Evolutionary conservation across 2,329 filamentous ascomycete genomes (phyloP), one percentile per base, ranked within the genome.

Genomic region (Torrubiellomyces zombiae): DNA sequence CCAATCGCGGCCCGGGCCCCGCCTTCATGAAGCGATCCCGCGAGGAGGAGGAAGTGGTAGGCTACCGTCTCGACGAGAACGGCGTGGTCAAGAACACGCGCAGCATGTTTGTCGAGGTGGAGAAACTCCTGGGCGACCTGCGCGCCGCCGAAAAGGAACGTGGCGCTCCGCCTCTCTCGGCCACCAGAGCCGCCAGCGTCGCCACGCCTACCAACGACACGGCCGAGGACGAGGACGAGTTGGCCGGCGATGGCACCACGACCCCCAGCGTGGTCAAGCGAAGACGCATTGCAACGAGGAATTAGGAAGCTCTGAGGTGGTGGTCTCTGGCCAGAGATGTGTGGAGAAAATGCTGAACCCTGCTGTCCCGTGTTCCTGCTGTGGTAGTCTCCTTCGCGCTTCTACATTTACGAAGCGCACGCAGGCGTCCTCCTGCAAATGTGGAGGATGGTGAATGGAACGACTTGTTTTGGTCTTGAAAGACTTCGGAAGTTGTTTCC

Each of bases 21-120:
- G 55, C 61, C 0, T 78, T 83, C 34, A 47, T 67, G 39, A 52
- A 55, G 28, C 41, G 53, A 20, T 41, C 53, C 20, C 42, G 45
- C 38, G 54, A 50, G 21, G 59, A 58, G 32, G 47, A 59, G 35
- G 46, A 56, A 26, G 44, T 60, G 2, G 54, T 68, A 18, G 61
- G 68, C 7, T 78, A 77, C 37, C 67, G 74, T 37, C 60, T 75
- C 9, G 75, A 82, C 35, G 82, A 92, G 48, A 81, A 86, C 18
- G 81, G 78, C 4, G 74, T 94, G 16, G 85, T 93, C 16, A 75
- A 79, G 30, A 82, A 92, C 43, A 83, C 85, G 1, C 63, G 76
- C 28, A 77, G 81, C 47, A 94, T 94, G 83, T 91, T 82, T 40
- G 64, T 77, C 30, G 79, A 86, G 48, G 80, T 92, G 2, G 77